Base-by-base conservation (phyloP, 2,329 filamentous ascomycete genomes). In the Daldinia sp. region DNA sequence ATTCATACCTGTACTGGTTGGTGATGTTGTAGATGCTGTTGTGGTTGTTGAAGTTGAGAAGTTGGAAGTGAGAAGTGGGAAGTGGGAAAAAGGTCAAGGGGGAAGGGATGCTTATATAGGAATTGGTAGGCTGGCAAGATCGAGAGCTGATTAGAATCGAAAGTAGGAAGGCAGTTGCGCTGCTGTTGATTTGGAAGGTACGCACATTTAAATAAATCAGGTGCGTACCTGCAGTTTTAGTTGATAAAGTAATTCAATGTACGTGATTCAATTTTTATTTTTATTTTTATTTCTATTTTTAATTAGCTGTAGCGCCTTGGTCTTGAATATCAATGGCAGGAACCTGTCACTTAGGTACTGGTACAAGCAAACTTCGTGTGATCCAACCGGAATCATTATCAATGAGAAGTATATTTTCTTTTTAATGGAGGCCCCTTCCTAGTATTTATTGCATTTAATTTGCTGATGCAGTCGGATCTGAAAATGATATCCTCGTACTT, bases 241-340 rank as follows among this genome's bases (percentile, higher is more conserved):
- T 51, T n/a, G n/a, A 13, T 30, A 18, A 13, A 33, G 46, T 51
- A 26, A 51, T 51, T 51, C 46, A 33, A 51, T 51, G 13, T 51
- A 33, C 13, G 35, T 39, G 13, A 15, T 13, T 39, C 10, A 15
- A 5, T 33, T 6, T 6, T 6, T 33, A 33, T 33, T 6, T 33
- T 6, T n/a, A 10, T 48, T 9, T 26, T n/a, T n/a, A n/a, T n/a
- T n/a, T n/a, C n/a, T n/a, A n/a, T n/a, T 23, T 48, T 20, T 44
- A 23, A 44, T 23, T 23, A 7, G 20, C 5, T 15, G 12, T 1
- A 9, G 6, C 44, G 12, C 23, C 44, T 26, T 20, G 12, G 28
- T 26, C 15, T 48, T 48, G 6, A 7, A 2, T 23, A 23, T 23
- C 20, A 23, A 23, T 23, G 20, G 20, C 20, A 23, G 20, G 20